Evolutionary conservation across 2,329 filamentous ascomycete genomes (phyloP), one percentile per base, ranked within the genome.

Genomic region (Neophaeococcomyces mojaviensis): DNA sequence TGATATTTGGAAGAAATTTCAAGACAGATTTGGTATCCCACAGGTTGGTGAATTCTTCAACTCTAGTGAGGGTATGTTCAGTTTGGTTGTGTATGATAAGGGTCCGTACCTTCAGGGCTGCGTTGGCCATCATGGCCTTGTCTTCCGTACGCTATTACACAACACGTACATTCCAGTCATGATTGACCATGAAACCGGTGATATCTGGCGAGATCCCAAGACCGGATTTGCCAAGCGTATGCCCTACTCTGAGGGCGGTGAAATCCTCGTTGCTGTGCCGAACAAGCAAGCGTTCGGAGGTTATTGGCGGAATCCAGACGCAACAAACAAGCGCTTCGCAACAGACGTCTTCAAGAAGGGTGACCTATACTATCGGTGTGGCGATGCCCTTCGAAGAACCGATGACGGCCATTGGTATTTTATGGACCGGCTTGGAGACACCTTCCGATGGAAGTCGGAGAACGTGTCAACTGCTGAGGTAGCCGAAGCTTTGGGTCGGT

Each of bases 401-500:
- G 48, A 51, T 1, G 81, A 92, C 47, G 86, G 87, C 4, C 72
- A 81, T 2, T 77, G 81, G 61, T 92, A 76, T 69, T 95, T 95
- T 67, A 79, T 81, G 47, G 88, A 95, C 52, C 65, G 74, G 3
- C 64, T 76, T 40, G 73, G 73, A 9, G 73, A 77, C 51, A 76
- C 73, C 0, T 77, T 71, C 59, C 62, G 73, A 8, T 77, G 74
- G 74, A 74, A 92, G 68, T 82, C 81, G 41, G 85, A 90, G 64
- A 90, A 90, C 57, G 84, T 90, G 1, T 87, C 84, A 2, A 89
- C 86, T 0, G 80, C 77, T 40, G 88, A 95, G 63, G 88, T 94
- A 15, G 77, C 82, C n/a, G 78, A 88, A 59, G 78, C 79, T 0
- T 65, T 95, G 0, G 82, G 85, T 12, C 66, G 71, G 1, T 83